These are phyloP conservation scores for Vaccinium vitisidaea DNA, from an alignment of 148 eudicot species.

Conservation along the genomic window DNA sequence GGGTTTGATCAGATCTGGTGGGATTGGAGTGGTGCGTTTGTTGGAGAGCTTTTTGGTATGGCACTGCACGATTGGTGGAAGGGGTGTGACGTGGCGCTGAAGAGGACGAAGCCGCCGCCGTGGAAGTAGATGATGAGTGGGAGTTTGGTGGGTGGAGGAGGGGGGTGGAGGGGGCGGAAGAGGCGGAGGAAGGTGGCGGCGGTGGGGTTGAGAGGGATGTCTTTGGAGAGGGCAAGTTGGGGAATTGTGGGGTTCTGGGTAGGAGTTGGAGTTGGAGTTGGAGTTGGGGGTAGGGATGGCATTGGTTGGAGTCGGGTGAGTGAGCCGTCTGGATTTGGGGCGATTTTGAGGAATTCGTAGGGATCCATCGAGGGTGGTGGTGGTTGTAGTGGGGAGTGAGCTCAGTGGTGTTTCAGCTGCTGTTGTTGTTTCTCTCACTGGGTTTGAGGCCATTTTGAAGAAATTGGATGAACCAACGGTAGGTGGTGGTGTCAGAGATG, in stretches of 20 bases:
- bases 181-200: conserved; percentile 63
- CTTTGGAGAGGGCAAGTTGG: conserved; percentile 47
- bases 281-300: conserved; percentile 23
- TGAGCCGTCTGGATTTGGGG: conserved; percentile 67
- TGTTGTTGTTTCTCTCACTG: too few species aligned
- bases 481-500: too few species aligned
- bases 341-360: conserved; percentile 56
- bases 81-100: conserved; percentile 43
- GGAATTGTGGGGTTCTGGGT: not conserved
- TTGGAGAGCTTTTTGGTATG: conserved; percentile 41
- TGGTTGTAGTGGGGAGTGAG: too few species aligned
- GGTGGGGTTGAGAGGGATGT: conserved; percentile 53
- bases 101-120: conserved; percentile 76
- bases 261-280: conserved; percentile 18
- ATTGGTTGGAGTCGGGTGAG: conserved; percentile 39
- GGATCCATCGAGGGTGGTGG: conserved; percentile 39
- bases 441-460: too few species aligned
- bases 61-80: conserved; percentile 52
- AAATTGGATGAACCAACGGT: too few species aligned
- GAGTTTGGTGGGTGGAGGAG: conserved; percentile 29
- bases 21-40: conserved; percentile 57
- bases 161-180: conserved; percentile 43
- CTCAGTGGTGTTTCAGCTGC: not conserved
- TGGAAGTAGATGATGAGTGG: conserved; percentile 70
- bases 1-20: conserved; percentile 35